A percentile compares a stretch with the other conserved stretches of the same genome.
Conservation (phyloP, 2,329 filamentous ascomycete species). For the Ceratocystis huliohia region DNA sequence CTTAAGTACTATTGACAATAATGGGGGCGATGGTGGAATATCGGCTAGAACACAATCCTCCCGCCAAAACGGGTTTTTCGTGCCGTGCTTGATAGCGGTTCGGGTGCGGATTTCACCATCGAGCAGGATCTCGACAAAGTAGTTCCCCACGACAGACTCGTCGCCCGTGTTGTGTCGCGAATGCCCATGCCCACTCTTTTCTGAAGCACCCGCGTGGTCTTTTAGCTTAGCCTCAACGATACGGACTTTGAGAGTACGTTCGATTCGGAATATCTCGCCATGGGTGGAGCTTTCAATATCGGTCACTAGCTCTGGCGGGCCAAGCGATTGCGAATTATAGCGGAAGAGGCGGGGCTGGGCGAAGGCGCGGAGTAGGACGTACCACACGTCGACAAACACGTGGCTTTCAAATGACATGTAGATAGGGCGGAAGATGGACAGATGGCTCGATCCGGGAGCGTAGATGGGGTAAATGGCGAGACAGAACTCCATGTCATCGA, state of each 20-base stretch:
- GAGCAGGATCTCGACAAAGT: constrained; percentile 65
- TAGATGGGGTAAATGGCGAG: constrained; percentile 95
- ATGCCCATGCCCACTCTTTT: constrained; percentile 8
- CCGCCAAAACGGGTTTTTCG: constrained; percentile 67
- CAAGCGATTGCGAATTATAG: constrained; percentile 34
- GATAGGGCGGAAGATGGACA: constrained; percentile 72
- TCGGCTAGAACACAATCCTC: constrained; percentile 69
- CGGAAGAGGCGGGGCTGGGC: constrained; percentile 85
- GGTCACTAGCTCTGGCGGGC: constrained; percentile 33
- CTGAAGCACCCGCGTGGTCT: constrained; percentile 23
- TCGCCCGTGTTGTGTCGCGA: constrained; percentile 29
- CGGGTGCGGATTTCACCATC: constrained; percentile 68
- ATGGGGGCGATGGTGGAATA: constrained; percentile 55
- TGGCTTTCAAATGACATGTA: constrained; percentile 79
- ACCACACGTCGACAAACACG: constrained; percentile 94
- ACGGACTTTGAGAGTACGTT: constrained; percentile 46
- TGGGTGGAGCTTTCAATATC: constrained; percentile 32
- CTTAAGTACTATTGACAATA: constrained; percentile 60
- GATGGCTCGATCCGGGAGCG: constrained; percentile 55
- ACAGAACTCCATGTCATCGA: constrained; percentile 76
- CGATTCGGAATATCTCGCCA: constrained; percentile 44
- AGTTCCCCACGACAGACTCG: constrained; percentile 46
- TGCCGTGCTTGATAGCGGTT: constrained; percentile 58
- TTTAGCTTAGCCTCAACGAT: constrained; percentile 52
- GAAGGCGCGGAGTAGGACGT: constrained; percentile 80